These are phyloP conservation scores for Populus tremula DNA, from an alignment of 345 rosid genomes.

Conservation along the genomic window DNA sequence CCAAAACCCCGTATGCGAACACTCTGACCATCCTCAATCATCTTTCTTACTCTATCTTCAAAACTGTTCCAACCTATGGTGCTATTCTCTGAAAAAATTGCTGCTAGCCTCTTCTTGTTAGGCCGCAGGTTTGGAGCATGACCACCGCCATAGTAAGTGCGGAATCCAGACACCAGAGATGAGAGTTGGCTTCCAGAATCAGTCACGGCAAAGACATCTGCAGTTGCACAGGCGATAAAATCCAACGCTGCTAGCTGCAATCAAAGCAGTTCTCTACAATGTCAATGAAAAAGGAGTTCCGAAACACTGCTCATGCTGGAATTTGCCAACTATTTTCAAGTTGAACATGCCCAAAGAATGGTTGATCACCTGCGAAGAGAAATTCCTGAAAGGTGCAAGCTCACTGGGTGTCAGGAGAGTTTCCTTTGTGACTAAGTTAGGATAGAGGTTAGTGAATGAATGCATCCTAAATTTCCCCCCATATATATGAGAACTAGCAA, in stretches of 20 bases:
- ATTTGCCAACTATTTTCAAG: background rate
- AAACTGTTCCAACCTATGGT: constrained; percentile 58
- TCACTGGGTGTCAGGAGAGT: constrained; percentile 67
- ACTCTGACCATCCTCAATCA: constrained; percentile 72
- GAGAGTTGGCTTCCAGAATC: constrained; percentile 95
- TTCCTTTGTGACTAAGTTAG: constrained; percentile 84
- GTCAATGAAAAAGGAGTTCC: background rate
- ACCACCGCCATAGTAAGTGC: constrained; percentile 72
- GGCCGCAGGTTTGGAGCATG: constrained; percentile 77
- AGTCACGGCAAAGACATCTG: constrained; percentile 90
- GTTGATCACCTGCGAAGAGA: constrained; percentile 71
- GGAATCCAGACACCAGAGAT: constrained; percentile 80
- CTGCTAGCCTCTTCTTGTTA: constrained; percentile 85
- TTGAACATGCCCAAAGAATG: background rate
- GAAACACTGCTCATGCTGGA: background rate
- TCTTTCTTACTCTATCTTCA: constrained; percentile 61
- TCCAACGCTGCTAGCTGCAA: constrained; percentile 86
- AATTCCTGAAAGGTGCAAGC: constrained; percentile 79
- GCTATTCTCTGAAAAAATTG: constrained; percentile 59
- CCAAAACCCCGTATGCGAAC: constrained; percentile 53
- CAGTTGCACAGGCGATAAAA: constrained; percentile 81
- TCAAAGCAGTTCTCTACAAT: background rate
- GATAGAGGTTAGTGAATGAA: constrained; percentile 66
- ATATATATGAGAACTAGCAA: constrained; percentile 71
- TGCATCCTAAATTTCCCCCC: constrained; percentile 73